Evolutionary conservation across 2,329 filamentous ascomycete species (phyloP), one percentile per base, ranked within the genome.

Genomic region (Xylaria multiplex): DNA sequence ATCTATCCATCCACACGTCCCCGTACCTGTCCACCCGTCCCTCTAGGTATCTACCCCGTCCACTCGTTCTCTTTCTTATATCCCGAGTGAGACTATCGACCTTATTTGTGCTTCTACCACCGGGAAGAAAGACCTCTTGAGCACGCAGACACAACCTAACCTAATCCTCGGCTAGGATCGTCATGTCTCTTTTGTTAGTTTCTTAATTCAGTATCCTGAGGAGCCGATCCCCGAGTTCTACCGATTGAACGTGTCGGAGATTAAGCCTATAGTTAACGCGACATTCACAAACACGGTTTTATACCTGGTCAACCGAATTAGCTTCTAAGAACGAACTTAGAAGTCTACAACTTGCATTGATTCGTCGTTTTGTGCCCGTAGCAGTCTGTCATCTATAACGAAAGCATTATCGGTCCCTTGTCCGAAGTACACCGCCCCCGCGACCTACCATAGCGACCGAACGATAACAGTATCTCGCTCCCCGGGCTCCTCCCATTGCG

Each of bases 21-120:
- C 61, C 64, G 56, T 67, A 64, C 60, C 63, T 64, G 42, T 48
- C 55, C 49, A 65, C 49, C 64, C 46, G 64, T 64, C 57, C 64
- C 53, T 55, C 61, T 67, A 19, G 19, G 19, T 19, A 62, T 64
- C 65, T 62, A 62, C 64, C 62, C 65, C 61, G 42, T 62, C 67
- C 54, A 62, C 55, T 65, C 61, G 61, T 59, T 67, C 67, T 59
- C 59, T 62, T 60, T 60, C 55, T 65, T 67, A 67, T 69, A 65
- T 64, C 54, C 61, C 67, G 64, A 59, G 61, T 62, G 58, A 69
- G 67, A 69, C 61, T 60, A 53, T 69, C 62, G 30, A 62, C 57
- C 50, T 40, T 66, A 54, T 58, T 52, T 69, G 65, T 69, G 67
- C 59, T 59, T 53, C 48, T 42, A 53, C 58, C 53, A 30, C 49